A percentile compares a stretch with the other conserved stretches of the same genome.
phyloP scores from a whole-genome alignment of 2,329 filamentous ascomycete species.

The Aspergillus sojae region DNA sequence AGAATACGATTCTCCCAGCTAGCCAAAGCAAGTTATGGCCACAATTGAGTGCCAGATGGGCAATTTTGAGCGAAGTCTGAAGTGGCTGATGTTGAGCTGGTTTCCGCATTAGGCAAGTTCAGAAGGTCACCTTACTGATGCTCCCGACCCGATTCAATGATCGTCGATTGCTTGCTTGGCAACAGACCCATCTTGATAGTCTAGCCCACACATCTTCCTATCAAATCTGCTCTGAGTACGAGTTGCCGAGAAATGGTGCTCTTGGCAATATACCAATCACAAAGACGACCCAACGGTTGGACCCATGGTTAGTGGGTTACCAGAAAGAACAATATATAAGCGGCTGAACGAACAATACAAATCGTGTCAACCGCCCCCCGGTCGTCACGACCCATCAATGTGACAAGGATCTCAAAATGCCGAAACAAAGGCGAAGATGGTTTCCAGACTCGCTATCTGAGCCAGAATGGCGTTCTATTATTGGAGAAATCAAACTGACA shows the following conservation, averaged over 20 bases:
- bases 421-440: neutral
- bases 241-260: neutral
- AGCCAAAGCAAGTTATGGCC: neutral
- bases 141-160: neutral
- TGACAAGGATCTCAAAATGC: neutral
- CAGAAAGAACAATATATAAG: neutral
- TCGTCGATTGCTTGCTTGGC: neutral
- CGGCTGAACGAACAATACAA: neutral
- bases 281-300: neutral
- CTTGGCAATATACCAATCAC: neutral
- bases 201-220: neutral
- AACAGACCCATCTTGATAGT: neutral
- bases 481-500: too few relatives aligned
- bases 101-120: conserved; percentile 5
- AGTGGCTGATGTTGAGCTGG: neutral
- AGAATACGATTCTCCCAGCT: neutral
- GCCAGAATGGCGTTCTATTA: too few relatives aligned
- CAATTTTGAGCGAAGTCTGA: neutral
- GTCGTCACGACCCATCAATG: neutral
- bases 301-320: neutral
- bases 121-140: neutral
- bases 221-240: neutral
- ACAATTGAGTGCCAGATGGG: neutral
- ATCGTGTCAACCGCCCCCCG: neutral
- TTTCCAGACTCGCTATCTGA: neutral